Evolutionary conservation across 331 rosid species (phyloP), one percentile per base, ranked within the genome.

Genomic region (Saraca asoca): DNA sequence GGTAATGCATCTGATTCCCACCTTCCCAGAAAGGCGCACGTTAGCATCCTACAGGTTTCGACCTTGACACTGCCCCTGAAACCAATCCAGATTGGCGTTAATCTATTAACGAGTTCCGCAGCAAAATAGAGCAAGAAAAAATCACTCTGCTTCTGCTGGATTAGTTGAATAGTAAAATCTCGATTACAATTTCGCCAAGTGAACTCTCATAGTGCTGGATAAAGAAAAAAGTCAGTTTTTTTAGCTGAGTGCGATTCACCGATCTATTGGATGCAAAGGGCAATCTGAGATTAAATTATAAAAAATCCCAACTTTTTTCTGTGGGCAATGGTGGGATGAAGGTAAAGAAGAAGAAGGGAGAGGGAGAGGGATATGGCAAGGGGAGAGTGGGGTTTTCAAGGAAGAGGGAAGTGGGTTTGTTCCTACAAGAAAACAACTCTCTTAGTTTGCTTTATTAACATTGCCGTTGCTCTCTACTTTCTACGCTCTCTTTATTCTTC

Each of bases 401-500:
- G 77, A 29, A 79, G 90, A 88, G 65, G 80, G 31, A 86, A 80
- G 71, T 87, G 87, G 95, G 59, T 69, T 48, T 88, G 83, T 74
- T 91, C 96, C 9, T 91, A 86, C 85, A 88, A 84, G 91, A 91
- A 74, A 69, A 80, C 85, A 68, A 84, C 97, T 74, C 74, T 88
- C 52, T 9, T 79, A 15, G 82, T 88, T 74, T 88, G 97, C 77
- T 77, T 81, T 71, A 61, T 91, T 84, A 91, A 91, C 83, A 91
- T 91, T 72, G 79, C 82, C 19, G 77, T 91, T 67, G 91, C 97
- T 66, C 94, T 91, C 69, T 88, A 64, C 75, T 90, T 87, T 78
- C 86, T 91, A 75, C 97, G 88, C 17, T 79, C 83, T 59, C 94
- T 91, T 37, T 91, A 88, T 80, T 83, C 88, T 65, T 88, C 97